Conservation (phyloP, 192 early-diverging fungal genomes). For the Entomortierella parvispora region DNA sequence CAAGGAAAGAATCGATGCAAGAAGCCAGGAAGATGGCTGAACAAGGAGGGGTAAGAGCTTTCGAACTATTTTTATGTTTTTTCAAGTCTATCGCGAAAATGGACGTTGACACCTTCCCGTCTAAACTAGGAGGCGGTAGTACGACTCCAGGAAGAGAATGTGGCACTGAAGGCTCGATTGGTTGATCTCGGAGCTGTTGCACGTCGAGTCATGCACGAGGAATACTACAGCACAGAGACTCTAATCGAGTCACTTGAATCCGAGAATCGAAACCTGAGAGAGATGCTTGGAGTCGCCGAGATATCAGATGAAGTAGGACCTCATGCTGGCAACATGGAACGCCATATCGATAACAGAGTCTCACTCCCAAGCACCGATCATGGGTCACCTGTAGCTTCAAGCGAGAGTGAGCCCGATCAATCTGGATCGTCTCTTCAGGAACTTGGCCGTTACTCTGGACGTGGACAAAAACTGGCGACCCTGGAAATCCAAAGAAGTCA, state of each 20-base stretch:
- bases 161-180: conserved; percentile 17
- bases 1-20: conserved; percentile 40
- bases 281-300: conserved; percentile 41
- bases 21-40: conserved; percentile 48
- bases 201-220: conserved; percentile 38
- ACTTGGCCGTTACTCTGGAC: too few species aligned
- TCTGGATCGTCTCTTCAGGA: background rate
- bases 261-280: conserved; percentile 35
- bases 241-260: conserved; percentile 44
- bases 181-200: conserved; percentile 30
- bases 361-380: conserved; percentile 45
- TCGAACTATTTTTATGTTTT: too few species aligned
- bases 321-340: conserved; percentile 2
- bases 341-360: conserved; percentile 13
- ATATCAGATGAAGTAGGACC: background rate
- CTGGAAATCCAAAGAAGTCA: background rate
- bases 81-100: too few species aligned
- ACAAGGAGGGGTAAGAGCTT: conserved; percentile 16
- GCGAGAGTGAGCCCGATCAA: conserved; percentile 39
- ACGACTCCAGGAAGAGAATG: conserved; percentile 42
- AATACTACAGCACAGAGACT: conserved; percentile 42
- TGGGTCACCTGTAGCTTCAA: conserved; percentile 33
- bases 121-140: conserved; percentile 15
- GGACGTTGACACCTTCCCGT: too few species aligned
- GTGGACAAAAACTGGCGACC: background rate